Base-by-base conservation (phyloP, 768 basidiomycete species). In the Mycena floridula region DNA sequence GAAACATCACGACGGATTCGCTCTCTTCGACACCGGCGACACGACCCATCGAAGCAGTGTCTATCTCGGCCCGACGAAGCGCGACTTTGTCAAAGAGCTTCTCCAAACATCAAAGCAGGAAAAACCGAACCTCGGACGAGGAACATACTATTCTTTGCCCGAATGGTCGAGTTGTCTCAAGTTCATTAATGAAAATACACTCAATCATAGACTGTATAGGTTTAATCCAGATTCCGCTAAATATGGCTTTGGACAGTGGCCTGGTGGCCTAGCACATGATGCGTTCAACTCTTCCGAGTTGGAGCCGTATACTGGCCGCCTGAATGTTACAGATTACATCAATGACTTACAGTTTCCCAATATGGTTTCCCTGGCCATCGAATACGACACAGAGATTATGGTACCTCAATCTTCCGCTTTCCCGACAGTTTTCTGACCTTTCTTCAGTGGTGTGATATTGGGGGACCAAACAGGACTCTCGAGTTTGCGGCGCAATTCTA, bases 1-100 rank as follows among this genome's bases (percentile, higher is more conserved):
- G 70, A 81, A 78, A 70, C 79, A 82, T 43, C 79, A 82, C 45
- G 81, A 82, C 44, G 81, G 81, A 1, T 80, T 73, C 46, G 65
- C 64, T 1, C 53, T 81, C 2, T 82, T 81, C 25, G 76, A 82
- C 49, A 74, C 81, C 3, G 65, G 64, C 40, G 65, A 76, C 42
- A 75, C 77, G 3, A 75, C 74, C 0, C 61, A 78, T 50, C 57
- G 79, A 43, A 74, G 65, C 37, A 73, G 71, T 21, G 65, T 74
- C 7, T 50, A 72, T 38, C 64, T 79, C 13, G 67, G 72, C 1
- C 78, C 78, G 0, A 35, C 13, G 32, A 61, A 72, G 48, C 69
- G 74, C 7, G 74, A 81, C 54, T 66, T 80, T 26, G 48, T 80
- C 12, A 56, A 62, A 21, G 77, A 79, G 43, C 60, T 81, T 13